These are phyloP conservation scores for Bacidia gigantensis DNA, from an alignment of 495 filamentous ascomycete species.

Conservation along the genomic window DNA sequence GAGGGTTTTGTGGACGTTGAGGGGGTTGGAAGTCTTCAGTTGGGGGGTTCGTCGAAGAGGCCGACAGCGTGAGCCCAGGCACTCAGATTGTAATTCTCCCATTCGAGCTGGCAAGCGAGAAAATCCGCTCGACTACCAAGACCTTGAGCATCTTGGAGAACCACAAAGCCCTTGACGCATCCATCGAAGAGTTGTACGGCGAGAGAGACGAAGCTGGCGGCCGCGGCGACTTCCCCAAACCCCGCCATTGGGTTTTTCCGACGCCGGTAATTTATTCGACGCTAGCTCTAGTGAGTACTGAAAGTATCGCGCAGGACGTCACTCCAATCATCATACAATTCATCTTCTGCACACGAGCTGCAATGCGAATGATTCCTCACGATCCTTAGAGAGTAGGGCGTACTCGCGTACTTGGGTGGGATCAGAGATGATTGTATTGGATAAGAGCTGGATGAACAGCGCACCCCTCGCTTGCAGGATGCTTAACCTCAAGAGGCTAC, in stretches of 20 bases:
- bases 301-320: too few species aligned
- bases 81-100: constrained; percentile 10
- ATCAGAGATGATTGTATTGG: too few species aligned
- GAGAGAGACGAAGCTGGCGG: constrained; percentile 1
- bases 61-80: constrained; percentile 13
- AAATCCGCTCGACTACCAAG: constrained; percentile 12
- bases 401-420: too few species aligned
- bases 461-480: too few species aligned
- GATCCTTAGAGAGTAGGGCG: too few species aligned
- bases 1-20: neutral
- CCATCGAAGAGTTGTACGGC: constrained; percentile 1
- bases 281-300: neutral
- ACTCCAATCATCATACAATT: too few species aligned
- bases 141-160: constrained; percentile 3
- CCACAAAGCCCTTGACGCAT: constrained; percentile 1
- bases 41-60: constrained; percentile 1
- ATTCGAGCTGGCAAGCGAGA: constrained; percentile 9
- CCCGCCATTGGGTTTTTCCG: neutral
- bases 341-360: too few species aligned
- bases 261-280: neutral
- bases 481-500: too few species aligned
- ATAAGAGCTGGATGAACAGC: too few species aligned
- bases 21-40: constrained; percentile 2
- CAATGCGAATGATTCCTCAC: too few species aligned
- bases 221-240: neutral